Evolutionary conservation across 257 asterid genomes (phyloP).

Genomic region (Penstemon barbatus): DNA sequence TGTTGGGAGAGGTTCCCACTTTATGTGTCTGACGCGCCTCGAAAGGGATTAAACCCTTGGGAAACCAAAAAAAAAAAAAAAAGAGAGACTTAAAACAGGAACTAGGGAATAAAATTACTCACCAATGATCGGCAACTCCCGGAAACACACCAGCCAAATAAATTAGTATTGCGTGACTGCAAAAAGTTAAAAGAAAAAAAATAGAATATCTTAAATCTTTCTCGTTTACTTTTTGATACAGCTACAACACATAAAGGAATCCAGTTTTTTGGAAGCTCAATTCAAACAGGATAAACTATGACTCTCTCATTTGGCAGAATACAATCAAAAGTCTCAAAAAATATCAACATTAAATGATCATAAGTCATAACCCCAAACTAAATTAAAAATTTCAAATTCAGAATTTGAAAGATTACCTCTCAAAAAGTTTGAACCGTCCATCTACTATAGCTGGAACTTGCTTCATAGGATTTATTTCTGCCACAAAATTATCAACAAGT

Average conservation of each 20-base stretch:
- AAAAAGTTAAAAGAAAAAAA: conserved; percentile 15
- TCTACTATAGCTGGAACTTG: conserved; percentile 86
- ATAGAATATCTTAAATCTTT: neutral
- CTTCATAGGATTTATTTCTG: conserved; percentile 77
- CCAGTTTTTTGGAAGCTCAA: too few species aligned
- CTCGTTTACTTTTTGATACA: neutral
- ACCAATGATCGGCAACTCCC: conserved; percentile 97
- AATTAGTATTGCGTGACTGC: conserved; percentile 87
- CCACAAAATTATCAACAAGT: neutral
- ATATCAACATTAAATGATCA: neutral
- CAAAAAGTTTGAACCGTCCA: conserved; percentile 85
- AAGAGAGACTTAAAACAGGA: neutral
- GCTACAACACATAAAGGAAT: neutral
- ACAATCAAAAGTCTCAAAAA: neutral
- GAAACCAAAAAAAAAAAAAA: too few species aligned
- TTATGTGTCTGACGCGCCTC: too few species aligned
- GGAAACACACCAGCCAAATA: conserved; percentile 81
- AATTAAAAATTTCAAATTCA: neutral
- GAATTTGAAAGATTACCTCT: conserved; percentile 50
- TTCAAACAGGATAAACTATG: too few species aligned
- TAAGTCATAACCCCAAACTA: neutral
- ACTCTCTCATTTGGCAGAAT: conserved; percentile 1
- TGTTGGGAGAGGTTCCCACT: too few species aligned
- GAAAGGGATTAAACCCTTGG: too few species aligned
- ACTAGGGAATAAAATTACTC: conserved; percentile 31